phyloP scores from a whole-genome alignment of 202 grass and related monocot species.

The Carex arenaria region DNA sequence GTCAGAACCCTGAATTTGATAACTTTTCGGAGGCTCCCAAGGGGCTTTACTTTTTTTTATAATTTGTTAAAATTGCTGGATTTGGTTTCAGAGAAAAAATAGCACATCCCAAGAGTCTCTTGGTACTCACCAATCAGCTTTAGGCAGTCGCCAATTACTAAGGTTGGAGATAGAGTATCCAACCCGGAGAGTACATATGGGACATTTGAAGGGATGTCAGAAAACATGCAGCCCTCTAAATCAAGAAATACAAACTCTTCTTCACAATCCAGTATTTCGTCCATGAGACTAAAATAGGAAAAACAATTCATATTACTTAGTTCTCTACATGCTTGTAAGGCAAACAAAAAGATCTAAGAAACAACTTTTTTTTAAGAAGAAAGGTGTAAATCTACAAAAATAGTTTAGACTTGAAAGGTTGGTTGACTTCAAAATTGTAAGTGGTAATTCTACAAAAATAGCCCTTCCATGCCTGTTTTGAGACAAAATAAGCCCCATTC shows the following conservation, averaged over 20 bases:
- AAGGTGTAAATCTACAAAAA: background rate
- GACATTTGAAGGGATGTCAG: conserved; percentile 42
- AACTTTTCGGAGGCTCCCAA: conserved; percentile 48
- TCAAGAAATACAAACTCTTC: conserved; percentile 75
- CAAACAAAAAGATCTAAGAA: background rate
- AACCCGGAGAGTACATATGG: conserved; percentile 64
- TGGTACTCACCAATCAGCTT: conserved; percentile 71
- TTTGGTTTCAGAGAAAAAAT: conserved; percentile 51
- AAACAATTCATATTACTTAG: background rate
- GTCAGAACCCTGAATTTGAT: conserved; percentile 45
- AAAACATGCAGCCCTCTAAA: conserved; percentile 55
- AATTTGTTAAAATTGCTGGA: background rate
- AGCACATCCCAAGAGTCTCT: conserved; percentile 59
- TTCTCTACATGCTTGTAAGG: background rate
- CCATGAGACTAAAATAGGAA: background rate
- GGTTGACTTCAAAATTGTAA: background rate
- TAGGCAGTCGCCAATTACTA: conserved; percentile 44
- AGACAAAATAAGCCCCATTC: background rate
- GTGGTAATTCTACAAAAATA: background rate
- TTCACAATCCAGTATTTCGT: conserved; percentile 32
- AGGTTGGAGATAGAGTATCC: conserved; percentile 56
- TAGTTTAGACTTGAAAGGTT: background rate
- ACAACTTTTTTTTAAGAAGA: background rate
- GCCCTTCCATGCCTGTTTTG: background rate
- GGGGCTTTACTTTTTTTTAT: conserved; percentile 54